Conservation (phyloP, 2,329 filamentous ascomycete species). For the Phialophora expanda region DNA sequence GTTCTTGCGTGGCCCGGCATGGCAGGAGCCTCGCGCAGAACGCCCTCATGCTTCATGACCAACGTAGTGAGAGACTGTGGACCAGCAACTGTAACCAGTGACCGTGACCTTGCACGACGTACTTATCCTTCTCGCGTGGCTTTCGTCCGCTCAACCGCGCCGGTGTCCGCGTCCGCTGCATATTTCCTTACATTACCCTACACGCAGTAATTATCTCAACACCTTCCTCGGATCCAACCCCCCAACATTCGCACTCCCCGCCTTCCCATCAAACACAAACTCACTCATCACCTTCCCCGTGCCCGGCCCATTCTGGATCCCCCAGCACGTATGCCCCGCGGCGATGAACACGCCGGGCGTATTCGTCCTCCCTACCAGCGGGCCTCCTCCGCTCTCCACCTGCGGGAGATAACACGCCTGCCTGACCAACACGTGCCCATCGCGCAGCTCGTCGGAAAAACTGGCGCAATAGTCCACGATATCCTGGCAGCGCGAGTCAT, state of each 20-base stretch:
- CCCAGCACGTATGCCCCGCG: slow-evolving; percentile 95
- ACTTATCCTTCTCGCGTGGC: too few species aligned
- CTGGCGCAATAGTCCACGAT: slow-evolving; percentile 75
- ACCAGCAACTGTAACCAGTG: too few species aligned
- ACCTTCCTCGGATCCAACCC: slow-evolving; percentile 71
- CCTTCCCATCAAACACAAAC: slow-evolving; percentile 73
- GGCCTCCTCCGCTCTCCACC: slow-evolving; percentile 63
- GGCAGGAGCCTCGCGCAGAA: too few species aligned
- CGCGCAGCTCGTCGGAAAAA: slow-evolving; percentile 63
- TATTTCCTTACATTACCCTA: not conserved
- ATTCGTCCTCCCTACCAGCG: slow-evolving; percentile 76
- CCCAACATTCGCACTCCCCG: slow-evolving; percentile 69
- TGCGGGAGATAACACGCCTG: slow-evolving; percentile 95
- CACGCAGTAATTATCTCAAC: slow-evolving; percentile 34
- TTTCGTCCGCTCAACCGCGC: too few species aligned
- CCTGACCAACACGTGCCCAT: slow-evolving; percentile 71
- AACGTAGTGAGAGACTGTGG: not conserved
- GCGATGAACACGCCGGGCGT: slow-evolving; percentile 79
- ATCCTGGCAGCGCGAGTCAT: slow-evolving; percentile 79
- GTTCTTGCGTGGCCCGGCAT: too few species aligned
- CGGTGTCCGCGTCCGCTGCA: too few species aligned
- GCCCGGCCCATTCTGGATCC: slow-evolving; percentile 91
- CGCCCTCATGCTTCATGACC: not conserved
- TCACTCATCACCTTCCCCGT: slow-evolving; percentile 83
- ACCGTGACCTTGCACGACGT: too few species aligned